phyloP scores from a whole-genome alignment of 306 rosid genomes.

The Prinsepia uniflora region DNA sequence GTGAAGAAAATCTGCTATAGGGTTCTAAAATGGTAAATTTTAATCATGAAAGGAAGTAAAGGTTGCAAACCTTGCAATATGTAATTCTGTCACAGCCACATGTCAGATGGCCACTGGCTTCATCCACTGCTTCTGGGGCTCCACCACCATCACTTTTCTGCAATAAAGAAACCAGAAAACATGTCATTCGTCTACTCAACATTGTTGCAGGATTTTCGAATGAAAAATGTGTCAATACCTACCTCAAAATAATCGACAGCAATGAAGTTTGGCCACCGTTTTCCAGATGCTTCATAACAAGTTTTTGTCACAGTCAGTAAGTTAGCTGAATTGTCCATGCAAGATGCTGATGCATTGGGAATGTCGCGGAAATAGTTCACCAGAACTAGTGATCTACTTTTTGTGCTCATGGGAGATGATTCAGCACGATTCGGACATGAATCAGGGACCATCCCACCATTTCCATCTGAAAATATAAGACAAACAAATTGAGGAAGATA shows the following conservation, averaged over 20 bases:
- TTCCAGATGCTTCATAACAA: slow-evolving; percentile 58
- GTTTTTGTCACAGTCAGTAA: slow-evolving; percentile 49
- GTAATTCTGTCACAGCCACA: slow-evolving; percentile 88
- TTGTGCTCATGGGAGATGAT: slow-evolving; percentile 63
- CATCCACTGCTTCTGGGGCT: slow-evolving; percentile 86
- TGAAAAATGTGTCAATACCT: not conserved
- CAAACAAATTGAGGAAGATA: not conserved
- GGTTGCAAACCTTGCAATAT: slow-evolving; percentile 77
- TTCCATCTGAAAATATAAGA: slow-evolving; percentile 64
- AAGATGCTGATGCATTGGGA: slow-evolving; percentile 56
- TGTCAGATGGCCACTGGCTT: slow-evolving; percentile 83
- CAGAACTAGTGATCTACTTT: slow-evolving; percentile 55
- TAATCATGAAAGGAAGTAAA: not conserved
- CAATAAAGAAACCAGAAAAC: slow-evolving; percentile 15
- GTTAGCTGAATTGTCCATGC: slow-evolving; percentile 75
- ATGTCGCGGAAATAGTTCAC: slow-evolving; percentile 55
- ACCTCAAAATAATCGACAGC: slow-evolving; percentile 94
- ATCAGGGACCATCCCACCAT: slow-evolving; percentile 63
- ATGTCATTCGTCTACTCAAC: not conserved
- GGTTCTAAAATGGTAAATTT: not conserved
- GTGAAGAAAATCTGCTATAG: not conserved
- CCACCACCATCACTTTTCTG: slow-evolving; percentile 96
- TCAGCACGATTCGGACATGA: slow-evolving; percentile 72
- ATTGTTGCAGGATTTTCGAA: not conserved
- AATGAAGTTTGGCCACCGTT: slow-evolving; percentile 90